Evolutionary conservation across 2,329 filamentous ascomycete genomes (phyloP), one percentile per base, ranked within the genome.

Genomic region (Aspergillus novoparasiticus): DNA sequence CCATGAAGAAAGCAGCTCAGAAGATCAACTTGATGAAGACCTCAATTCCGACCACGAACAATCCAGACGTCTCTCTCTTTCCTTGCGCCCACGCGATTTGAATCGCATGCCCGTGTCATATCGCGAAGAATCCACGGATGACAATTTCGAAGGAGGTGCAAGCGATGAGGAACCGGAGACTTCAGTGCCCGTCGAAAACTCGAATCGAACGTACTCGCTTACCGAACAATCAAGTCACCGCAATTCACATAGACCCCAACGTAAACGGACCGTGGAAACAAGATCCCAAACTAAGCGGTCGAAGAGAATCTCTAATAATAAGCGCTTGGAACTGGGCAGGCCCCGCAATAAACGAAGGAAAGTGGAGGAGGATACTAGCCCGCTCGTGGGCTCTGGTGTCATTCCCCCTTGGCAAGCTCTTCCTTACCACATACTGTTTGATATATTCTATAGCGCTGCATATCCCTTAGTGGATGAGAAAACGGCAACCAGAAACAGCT

Each of bases 401-500:
- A 83, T 86, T 55, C 85, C 85, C 16, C 78, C 83, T 45, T 91
- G 86, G 86, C 80, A 83, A 62, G 83, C 81, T 26, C 82, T 93
- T 26, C 88, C 90, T 1, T 91, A 93, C 69, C 84, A 88, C 53
- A 83, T 92, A 19, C 87, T 93, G 67, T 79, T 87, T 28, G 84
- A 88, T 60, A 87, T 95, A 45, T 92, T 96, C 72, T 79, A 85
- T 54, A 88, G 87, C 74, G 89, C 91, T 12, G 87, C 89, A 3
- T 67, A 83, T 57, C 86, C 87, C 4, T 78, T 90, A 19, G 81
- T 84, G 19, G 69, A 83, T 69, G 70, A 75, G 55, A 68, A 66
- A n/a, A 64, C 65, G 16, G 64, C 61, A 6, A 65, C 56, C 14
- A 70, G 73, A 39, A 65, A 69, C 19, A 64, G 65, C 41, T 74